Evolutionary conservation across 805 yeast genomes (phyloP).

Genomic region (Kazachstania taianensis): DNA sequence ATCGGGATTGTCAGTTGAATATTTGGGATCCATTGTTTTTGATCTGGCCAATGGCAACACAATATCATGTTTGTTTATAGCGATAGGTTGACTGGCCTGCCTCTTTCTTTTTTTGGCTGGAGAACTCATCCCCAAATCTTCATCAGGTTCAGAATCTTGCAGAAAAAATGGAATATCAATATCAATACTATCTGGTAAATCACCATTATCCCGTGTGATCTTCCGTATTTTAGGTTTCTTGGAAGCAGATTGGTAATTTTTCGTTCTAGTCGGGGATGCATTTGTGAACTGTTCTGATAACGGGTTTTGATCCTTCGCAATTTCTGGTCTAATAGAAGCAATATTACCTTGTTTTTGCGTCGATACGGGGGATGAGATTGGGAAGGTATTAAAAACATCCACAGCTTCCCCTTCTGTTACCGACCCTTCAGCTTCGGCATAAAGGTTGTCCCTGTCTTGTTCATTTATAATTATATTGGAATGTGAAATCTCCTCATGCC

Average conservation of each 20-base stretch:
- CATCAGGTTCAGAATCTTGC: slow-evolving; percentile 6
- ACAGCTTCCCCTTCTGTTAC: not conserved
- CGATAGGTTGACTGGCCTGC: slow-evolving; percentile 2
- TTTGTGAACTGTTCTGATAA: too few species aligned
- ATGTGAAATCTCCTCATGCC: not conserved
- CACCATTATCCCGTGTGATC: too few species aligned
- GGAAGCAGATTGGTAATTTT: too few species aligned
- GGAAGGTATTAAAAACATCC: not conserved
- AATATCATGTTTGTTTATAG: not conserved
- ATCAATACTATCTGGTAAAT: too few species aligned
- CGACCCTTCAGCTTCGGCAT: not conserved
- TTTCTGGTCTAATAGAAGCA: too few species aligned
- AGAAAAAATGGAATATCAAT: slow-evolving; percentile 11
- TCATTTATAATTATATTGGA: not conserved
- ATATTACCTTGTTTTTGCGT: too few species aligned
- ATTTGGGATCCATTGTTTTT: slow-evolving; percentile 1
- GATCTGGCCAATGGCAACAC: slow-evolving; percentile 3
- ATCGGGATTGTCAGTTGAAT: not conserved
- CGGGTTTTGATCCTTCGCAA: too few species aligned
- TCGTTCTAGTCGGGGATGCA: too few species aligned
- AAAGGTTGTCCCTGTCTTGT: not conserved
- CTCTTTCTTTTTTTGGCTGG: slow-evolving; percentile 1
- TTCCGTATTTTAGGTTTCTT: too few species aligned
- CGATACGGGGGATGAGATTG: not conserved
- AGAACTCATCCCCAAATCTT: not conserved